Base-by-base conservation (phyloP, 345 rosid species). In the Murraya paniculata region DNA sequence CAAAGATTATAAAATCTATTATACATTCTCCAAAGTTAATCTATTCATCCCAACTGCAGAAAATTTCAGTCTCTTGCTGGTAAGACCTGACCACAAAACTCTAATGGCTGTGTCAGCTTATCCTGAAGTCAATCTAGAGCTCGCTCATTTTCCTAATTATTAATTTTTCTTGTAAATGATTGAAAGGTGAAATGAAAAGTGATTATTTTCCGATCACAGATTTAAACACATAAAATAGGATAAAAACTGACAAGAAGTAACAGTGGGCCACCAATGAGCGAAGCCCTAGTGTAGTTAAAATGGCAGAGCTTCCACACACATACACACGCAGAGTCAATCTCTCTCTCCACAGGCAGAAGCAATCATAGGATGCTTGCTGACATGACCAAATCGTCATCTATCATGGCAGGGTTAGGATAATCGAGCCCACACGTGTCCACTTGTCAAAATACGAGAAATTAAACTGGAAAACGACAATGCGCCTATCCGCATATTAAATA, bases 381-480 rank as follows among this genome's bases (percentile, higher is more conserved):
- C 85, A 71, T 77, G 81, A 84, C 39, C 73, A 14, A 69, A 31
- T 39, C 86, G 86, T 85, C 86, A 81, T 41, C 80, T 55, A 60
- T 9, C 71, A 79, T 75, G 64, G 16, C 56, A 76, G 64, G 69
- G 65, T 62, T 58, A 28, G 68, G 64, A 81, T 50, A 75, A 53
- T 66, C 77, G 82, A 76, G 74, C 73, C 81, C 87, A 72, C 48
- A 22, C 3, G 1, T 1, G 6, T 73, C 72, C 86, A 86, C 84
- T 78, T 84, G 86, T 78, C 84, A 27, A 39, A 8, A 50, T 69
- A 80, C 62, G 57, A 69, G 75, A 60, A 5, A 28, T n/a, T 31
- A 53, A 57, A 27, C 25, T 8, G 5, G 61, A 50, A 69, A 68
- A 41, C 53, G 65, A 74, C 81, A 77, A 67, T 48, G 33, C 64